phyloP scores from a whole-genome alignment of 225 moss, liverwort and hornwort genomes.

The Lunularia cruciata region DNA sequence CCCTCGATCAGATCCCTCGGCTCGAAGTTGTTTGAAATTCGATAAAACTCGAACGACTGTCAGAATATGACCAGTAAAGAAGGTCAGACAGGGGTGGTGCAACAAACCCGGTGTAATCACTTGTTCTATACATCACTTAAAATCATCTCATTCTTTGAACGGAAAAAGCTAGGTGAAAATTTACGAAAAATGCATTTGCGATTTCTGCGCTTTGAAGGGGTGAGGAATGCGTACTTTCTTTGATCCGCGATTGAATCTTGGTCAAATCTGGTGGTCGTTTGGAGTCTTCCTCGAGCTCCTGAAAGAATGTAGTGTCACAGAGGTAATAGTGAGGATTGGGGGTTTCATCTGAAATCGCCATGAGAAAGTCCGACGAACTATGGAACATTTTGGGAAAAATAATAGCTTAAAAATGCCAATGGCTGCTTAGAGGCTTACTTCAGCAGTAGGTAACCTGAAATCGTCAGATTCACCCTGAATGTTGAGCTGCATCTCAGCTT shows the following conservation, averaged over 20 bases:
- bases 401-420: neutral
- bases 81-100: neutral
- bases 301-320: neutral
- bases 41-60: conserved; percentile 88
- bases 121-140: too few species aligned
- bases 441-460: conserved; percentile 70
- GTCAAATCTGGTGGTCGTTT: conserved; percentile 83
- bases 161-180: too few species aligned
- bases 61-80: neutral
- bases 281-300: conserved; percentile 72
- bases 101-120: neutral
- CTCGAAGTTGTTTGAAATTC: conserved; percentile 80
- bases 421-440: conserved; percentile 40
- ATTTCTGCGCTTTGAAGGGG: too few species aligned
- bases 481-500: conserved; percentile 91
- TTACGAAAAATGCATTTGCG: too few species aligned
- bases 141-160: too few species aligned
- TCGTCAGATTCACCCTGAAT: conserved; percentile 88
- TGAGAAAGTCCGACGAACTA: neutral
- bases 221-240: conserved; percentile 58
- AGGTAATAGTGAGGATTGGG: neutral
- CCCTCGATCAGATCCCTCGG: conserved; percentile 57
- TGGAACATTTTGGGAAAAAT: neutral
- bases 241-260: conserved; percentile 72
- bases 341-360: too few species aligned